phyloP scores from a whole-genome alignment of 768 basidiomycete genomes.

The Cyclocybe aegerita region DNA sequence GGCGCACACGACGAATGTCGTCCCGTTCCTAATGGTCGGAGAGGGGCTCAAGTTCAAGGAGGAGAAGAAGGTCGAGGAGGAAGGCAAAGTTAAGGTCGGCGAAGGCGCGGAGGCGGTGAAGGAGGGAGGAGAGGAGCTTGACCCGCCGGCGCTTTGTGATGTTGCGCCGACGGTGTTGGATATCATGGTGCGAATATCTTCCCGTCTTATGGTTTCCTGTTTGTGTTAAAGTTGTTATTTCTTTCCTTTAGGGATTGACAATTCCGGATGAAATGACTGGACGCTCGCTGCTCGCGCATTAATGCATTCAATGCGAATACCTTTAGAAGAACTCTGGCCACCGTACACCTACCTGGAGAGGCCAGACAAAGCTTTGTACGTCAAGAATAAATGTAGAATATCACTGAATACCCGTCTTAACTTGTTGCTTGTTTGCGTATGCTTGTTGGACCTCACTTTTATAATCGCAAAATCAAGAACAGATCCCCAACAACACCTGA shows the following conservation, averaged over 20 bases:
- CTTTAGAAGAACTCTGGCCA: no score
- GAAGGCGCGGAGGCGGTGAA: slow-evolving; percentile 39
- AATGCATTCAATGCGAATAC: not conserved
- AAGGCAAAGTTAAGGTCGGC: slow-evolving; percentile 26
- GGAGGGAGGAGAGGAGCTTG: slow-evolving; percentile 51
- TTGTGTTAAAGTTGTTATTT: not conserved
- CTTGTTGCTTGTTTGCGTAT: no score
- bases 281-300: slow-evolving; percentile 45
- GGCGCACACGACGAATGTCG: slow-evolving; percentile 86
- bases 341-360: no score
- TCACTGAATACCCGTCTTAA: no score
- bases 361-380: no score
- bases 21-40: slow-evolving; percentile 88
- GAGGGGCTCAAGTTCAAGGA: slow-evolving; percentile 59
- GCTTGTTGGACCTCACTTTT: no score
- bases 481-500: no score
- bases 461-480: no score
- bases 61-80: slow-evolving; percentile 56
- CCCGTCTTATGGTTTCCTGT: not conserved
- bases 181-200: slow-evolving; percentile 48
- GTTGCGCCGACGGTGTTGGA: slow-evolving; percentile 89
- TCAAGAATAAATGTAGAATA: no score
- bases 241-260: slow-evolving; percentile 47
- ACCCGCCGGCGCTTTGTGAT: slow-evolving; percentile 80
- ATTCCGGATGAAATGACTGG: slow-evolving; percentile 74